A percentile compares a stretch with the other conserved stretches of the same genome.
These are phyloP conservation scores for Rhizophlyctis rosea DNA, from an alignment of 192 early-diverging fungal species.

Conservation along the genomic window DNA sequence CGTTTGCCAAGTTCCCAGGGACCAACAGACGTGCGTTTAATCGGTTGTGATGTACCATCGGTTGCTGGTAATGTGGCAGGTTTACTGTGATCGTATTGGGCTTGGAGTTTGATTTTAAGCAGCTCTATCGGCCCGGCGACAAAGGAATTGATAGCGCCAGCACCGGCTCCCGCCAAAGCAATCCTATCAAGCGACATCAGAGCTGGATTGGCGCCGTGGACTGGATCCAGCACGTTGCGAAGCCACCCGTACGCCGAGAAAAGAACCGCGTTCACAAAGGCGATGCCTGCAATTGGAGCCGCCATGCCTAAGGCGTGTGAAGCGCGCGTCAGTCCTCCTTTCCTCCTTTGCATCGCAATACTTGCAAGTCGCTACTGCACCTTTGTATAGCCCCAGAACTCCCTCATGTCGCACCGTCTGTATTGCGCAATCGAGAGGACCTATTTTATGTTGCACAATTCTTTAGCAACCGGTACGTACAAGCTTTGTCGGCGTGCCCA, in stretches of 20 bases:
- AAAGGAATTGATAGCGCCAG: slow-evolving; percentile 72
- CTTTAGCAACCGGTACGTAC: too few relatives aligned
- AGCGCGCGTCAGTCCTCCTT: too few relatives aligned
- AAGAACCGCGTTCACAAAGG: slow-evolving; percentile 81
- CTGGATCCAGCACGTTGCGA: slow-evolving; percentile 46
- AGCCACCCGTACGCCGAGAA: slow-evolving; percentile 77
- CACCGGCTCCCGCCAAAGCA: slow-evolving; percentile 77
- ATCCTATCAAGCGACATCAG: slow-evolving; percentile 63
- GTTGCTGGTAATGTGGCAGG: not conserved
- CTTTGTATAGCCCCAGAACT: slow-evolving; percentile 68
- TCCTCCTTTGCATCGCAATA: slow-evolving; percentile 76
- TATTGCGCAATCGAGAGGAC: slow-evolving; percentile 71
- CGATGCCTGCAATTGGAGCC: slow-evolving; percentile 76
- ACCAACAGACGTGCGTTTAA: too few relatives aligned
- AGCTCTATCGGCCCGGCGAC: slow-evolving; percentile 87
- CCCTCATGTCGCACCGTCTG: slow-evolving; percentile 68
- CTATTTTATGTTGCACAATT: slow-evolving; percentile 69
- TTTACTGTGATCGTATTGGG: slow-evolving; percentile 51
- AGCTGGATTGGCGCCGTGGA: slow-evolving; percentile 13
- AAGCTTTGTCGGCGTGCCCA: slow-evolving; percentile 54
- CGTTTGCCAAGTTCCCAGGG: slow-evolving; percentile 63
- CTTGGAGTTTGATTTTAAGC: slow-evolving; percentile 82
- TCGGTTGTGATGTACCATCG: slow-evolving; percentile 54
- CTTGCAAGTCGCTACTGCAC: too few relatives aligned
- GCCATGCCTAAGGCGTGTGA: slow-evolving; percentile 77